These are phyloP conservation scores for Camelina sativa DNA, from an alignment of 345 rosid species.

Conservation along the genomic window DNA sequence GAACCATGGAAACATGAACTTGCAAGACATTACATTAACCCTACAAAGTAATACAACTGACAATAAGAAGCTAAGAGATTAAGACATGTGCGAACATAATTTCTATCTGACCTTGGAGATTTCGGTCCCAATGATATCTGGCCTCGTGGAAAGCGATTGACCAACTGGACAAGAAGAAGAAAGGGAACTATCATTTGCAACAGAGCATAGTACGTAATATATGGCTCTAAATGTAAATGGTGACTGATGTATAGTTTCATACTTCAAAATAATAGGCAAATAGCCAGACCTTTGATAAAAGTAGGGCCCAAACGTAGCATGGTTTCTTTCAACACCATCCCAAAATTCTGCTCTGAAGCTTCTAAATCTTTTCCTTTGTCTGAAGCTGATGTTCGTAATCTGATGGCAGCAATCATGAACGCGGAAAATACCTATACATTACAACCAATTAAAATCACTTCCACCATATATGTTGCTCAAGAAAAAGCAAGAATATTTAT, in stretches of 20 bases:
- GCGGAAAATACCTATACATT: conserved; percentile 65
- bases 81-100: conserved; percentile 3
- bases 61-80: not conserved
- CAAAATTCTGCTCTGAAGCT: conserved; percentile 64
- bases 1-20: not conserved
- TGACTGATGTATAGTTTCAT: conserved; percentile 32
- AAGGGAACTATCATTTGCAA: conserved; percentile 39
- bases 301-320: conserved; percentile 91
- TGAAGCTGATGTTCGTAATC: conserved; percentile 58
- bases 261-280: conserved; percentile 22
- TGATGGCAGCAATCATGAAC: conserved; percentile 71
- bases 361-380: conserved; percentile 48
- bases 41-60: not conserved
- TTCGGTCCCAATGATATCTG: conserved; percentile 89
- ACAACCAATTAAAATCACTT: conserved; percentile 32
- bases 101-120: conserved; percentile 74
- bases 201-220: conserved; percentile 44
- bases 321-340: conserved; percentile 82
- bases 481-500: conserved; percentile 11
- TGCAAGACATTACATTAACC: not conserved
- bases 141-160: conserved; percentile 97
- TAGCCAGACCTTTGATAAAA: conserved; percentile 81
- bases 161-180: conserved; percentile 85
- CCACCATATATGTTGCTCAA: conserved; percentile 18
- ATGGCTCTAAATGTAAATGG: conserved; percentile 39